Base-by-base conservation (phyloP, 768 basidiomycete species). In the Jaapia argillacea region DNA sequence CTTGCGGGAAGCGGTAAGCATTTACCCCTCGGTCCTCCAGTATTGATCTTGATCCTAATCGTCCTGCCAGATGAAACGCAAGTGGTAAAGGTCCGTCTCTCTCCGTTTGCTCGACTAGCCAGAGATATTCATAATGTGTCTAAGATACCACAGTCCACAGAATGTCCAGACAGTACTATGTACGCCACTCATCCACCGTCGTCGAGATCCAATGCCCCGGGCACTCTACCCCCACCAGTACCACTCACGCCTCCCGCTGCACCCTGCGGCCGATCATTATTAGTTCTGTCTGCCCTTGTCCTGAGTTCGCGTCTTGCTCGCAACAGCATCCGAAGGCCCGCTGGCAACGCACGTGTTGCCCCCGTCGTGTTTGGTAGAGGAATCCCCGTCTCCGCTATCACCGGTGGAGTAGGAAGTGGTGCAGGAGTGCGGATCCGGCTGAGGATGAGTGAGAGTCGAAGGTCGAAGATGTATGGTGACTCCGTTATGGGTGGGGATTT, bases 1-100 rank as follows among this genome's bases (percentile, higher is more conserved):
- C 59, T 62, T 99, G 24, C 77, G 79, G 38, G 68, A 76, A 50
- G 80, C 81, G 43, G 94, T 96, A 63, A 46, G 82, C 65, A 14
- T 24, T 24, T 20, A 50, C 23, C 7, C 18, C 14, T 39, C 33
- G 39, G 38, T 27, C 31, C 5, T 12, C 6, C 77, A 72, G 54
- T 75, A 72, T 72, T 77, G 53, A 66, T 35, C 18, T 40, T 18
- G 20, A n/a, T n/a, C n/a, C n/a, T n/a, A n/a, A n/a, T n/a, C n/a
- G 43, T 20, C n/a, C 26, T 33, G 28, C 10, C 16, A 33, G 28
- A 10, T 33, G 28, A 33, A 33, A 16, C 10, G 16, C 10, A 33
- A 33, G 28, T 33, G 28, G 28, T 33, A 16, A 33, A 33, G 16
- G 10, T 10, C 10, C n/a, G n/a, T n/a, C n/a, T n/a, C n/a, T n/a